Conservation (phyloP, 805 yeast species). For the Grigorovia transvaalensis region DNA sequence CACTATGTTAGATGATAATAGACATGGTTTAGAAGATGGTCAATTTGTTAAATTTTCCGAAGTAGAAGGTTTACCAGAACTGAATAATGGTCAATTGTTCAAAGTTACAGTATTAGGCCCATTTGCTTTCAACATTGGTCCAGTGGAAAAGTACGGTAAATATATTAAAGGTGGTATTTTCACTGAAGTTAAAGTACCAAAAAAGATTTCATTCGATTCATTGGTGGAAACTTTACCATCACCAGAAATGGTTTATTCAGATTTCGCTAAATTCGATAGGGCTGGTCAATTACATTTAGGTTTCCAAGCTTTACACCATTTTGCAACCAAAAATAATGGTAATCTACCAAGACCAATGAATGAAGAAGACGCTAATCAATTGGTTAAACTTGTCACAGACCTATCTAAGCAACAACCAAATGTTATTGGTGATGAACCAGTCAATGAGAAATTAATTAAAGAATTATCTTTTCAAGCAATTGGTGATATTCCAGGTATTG, state of each 20-base stretch:
- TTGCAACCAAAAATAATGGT: constrained; percentile 51
- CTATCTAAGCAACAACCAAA: constrained; percentile 43
- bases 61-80: constrained; percentile 64
- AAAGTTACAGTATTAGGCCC: constrained; percentile 87
- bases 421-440: constrained; percentile 43
- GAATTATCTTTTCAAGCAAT: constrained; percentile 76
- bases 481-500: constrained; percentile 86
- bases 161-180: constrained; percentile 81
- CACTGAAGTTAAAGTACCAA: constrained; percentile 86
- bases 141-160: constrained; percentile 44
- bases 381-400: constrained; percentile 48
- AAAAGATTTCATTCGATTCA: constrained; percentile 48
- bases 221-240: constrained; percentile 51
- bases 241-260: constrained; percentile 77
- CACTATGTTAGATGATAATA: constrained; percentile 81
- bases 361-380: constrained; percentile 61
- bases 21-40: constrained; percentile 93
- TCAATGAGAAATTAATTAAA: constrained; percentile 55
- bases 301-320: constrained; percentile 78
- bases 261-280: constrained; percentile 89
- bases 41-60: constrained; percentile 79
- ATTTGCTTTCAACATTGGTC: constrained; percentile 71
- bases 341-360: constrained; percentile 68
- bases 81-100: constrained; percentile 64
- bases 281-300: constrained; percentile 87